Evolutionary conservation across 768 basidiomycete species (phyloP).

Genomic region (Leccinum incarnatum): DNA sequence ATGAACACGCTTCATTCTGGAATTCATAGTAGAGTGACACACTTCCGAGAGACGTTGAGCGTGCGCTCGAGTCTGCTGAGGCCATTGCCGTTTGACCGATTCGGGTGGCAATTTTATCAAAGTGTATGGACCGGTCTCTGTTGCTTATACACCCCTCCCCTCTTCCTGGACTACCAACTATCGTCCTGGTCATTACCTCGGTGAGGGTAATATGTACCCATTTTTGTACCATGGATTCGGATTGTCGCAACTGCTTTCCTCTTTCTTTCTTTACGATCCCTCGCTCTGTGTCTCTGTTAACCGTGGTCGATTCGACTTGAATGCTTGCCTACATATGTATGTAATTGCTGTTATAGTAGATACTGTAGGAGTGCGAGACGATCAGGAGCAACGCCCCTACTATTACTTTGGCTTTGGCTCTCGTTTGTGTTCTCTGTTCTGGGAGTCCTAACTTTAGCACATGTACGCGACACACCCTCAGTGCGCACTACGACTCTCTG

Average conservation of each 20-base stretch:
- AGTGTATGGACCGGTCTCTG: background rate
- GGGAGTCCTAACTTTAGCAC: too few relatives aligned
- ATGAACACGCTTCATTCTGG: conserved; percentile 26
- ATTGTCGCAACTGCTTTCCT: background rate
- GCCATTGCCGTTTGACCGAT: conserved; percentile 9
- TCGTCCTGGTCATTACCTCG: background rate
- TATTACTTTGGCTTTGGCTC: background rate
- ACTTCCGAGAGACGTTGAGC: conserved; percentile 32
- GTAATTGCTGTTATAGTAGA: background rate
- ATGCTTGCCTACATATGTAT: background rate
- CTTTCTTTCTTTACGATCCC: background rate
- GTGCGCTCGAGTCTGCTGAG: conserved; percentile 16
- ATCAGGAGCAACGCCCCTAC: background rate
- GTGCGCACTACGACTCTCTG: too few relatives aligned
- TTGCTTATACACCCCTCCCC: background rate
- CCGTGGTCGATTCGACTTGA: background rate
- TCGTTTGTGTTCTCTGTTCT: background rate
- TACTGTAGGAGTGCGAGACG: background rate
- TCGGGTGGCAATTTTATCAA: background rate
- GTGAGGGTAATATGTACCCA: background rate
- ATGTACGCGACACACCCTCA: too few relatives aligned
- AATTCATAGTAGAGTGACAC: conserved; percentile 26
- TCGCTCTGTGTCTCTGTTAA: background rate
- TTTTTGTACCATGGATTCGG: background rate
- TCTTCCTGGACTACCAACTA: background rate